Base-by-base conservation (phyloP, 2,329 filamentous ascomycete genomes). In the Colletotrichum trifolii region DNA sequence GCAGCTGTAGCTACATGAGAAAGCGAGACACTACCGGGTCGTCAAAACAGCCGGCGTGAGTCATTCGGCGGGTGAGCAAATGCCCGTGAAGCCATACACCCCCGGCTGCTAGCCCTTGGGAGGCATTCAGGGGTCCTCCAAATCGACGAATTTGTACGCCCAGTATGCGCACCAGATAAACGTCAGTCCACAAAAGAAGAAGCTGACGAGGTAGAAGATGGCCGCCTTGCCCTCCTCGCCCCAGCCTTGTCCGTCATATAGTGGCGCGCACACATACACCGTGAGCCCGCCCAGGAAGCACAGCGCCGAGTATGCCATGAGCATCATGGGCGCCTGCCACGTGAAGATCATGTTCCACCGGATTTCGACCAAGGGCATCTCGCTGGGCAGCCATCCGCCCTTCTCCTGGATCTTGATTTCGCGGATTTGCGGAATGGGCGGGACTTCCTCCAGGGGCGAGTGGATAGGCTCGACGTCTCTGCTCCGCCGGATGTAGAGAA, bases 341-440 rank as follows among this genome's bases (percentile, higher is more conserved):
- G 71, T 73, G 52, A 73, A 73, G 2, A 72, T 67, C 72, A 73
- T 73, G 17, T 73, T 73, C 72, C 71, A 73, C 6, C 71, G 67
- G n/a, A 73, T 60, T 13, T 57, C 40, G 2, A 66, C 71, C 42
- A 58, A 36, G 10, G 60, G 66, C 57, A 60, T 64, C 54, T 61
- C 58, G 43, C 57, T 66, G 25, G 65, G 65, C 12, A 67, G 49
- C 65, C 65, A 67, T 4, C 62, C 61, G 10, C 61, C 60, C 38
- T 60, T 63, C 34, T 66, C 49, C 11, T 47, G 42, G 13, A 64
- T 47, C 43, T 64, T 64, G 45, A 66, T 64, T 12, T 42, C 60
- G 36, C 60, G 60, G 54, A 64, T 64, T 34, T 66, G 64, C 4
- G 64, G 64, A n/a, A 66, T 66, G 33, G 64, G 60, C 39, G 64